Base-by-base conservation (phyloP, 768 basidiomycete species). In the Cystobasidium onofrii region DNA sequence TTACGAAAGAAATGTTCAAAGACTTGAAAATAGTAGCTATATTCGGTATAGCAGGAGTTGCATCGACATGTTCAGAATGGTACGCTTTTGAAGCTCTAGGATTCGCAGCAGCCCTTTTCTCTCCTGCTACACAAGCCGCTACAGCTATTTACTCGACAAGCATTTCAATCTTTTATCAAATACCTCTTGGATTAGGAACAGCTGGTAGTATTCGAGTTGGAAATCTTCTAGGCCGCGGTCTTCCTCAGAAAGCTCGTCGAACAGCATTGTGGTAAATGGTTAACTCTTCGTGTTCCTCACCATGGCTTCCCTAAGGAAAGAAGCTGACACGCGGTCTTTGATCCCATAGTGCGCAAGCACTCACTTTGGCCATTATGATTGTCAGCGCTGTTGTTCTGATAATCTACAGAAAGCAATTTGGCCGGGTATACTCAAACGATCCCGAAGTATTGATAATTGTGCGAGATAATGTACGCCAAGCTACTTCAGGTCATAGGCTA, bases 11-110 rank as follows among this genome's bases (percentile, higher is more conserved):
- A 34, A 71, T 71, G 31, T 71, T 71, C 69, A 15, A 33, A 36
- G 69, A 71, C 29, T 36, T 71, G 29, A 29, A 39, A 13, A 60
- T 71, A 12, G 69, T 71, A 20, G 25, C 39, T 3, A 31, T 36
- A 1, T 71, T 41, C 33, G 69, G 69, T 36, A 10, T 71, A 31
- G 69, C 69, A n/a, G 69, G 69, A 6, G 34, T 71, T 6, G 69
- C 69, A 9, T 41, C n/a, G 2, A 55, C 69, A 4, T 67, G 65
- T 41, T 46, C 41, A 9, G 65, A 67, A 39, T 67, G 65, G 65
- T 67, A 54, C 23, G 65, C 65, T 15, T 67, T 67, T 44, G 65
- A 67, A 36, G 6, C 25, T 9, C 13, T 67, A 3, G 65, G 65
- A 31, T 54, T 67, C 41, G 65, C 43, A 2, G 65, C 65, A 2